Percentiles rank a stretch among this genome's conserved stretches.
Conservation (phyloP, 225 moss, liverwort and hornwort genomes). For the Anthoceros angustus region DNA sequence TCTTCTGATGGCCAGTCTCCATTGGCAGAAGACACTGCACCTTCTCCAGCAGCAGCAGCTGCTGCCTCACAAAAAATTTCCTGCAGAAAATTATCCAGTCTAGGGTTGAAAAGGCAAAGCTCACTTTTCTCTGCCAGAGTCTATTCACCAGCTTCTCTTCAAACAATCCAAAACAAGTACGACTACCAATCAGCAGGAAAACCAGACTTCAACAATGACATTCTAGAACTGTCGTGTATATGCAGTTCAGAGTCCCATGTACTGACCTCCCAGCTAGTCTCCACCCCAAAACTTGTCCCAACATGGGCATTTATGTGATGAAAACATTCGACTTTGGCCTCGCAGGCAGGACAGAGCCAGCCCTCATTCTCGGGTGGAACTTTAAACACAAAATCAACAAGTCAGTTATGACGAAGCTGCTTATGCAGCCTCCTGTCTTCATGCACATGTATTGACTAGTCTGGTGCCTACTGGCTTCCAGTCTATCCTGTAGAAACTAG, state of each 20-base stretch:
- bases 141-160: neutral
- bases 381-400: conserved; percentile 21
- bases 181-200: neutral
- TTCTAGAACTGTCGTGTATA: neutral
- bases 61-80: conserved; percentile 54
- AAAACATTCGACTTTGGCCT: conserved; percentile 76
- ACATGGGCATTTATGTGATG: conserved; percentile 60
- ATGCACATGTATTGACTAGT: neutral
- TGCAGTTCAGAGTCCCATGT: neutral
- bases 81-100: conserved; percentile 12
- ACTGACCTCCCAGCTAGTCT: conserved; percentile 75
- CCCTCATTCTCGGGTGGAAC: conserved; percentile 96
- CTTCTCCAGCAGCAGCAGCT: conserved; percentile 37
- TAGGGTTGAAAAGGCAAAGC: neutral
- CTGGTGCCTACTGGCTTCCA: neutral
- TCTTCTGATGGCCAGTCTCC: conserved; percentile 87
- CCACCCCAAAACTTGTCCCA: conserved; percentile 63
- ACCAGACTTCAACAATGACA: neutral
- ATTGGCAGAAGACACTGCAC: conserved; percentile 22
- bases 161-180: neutral
- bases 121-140: neutral
- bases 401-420: neutral
- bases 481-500: neutral
- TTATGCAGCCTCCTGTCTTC: neutral
- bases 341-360: conserved; percentile 90